These are phyloP conservation scores for Kodamaea fungicola DNA, from an alignment of 1,139 yeast species.

Conservation along the genomic window DNA sequence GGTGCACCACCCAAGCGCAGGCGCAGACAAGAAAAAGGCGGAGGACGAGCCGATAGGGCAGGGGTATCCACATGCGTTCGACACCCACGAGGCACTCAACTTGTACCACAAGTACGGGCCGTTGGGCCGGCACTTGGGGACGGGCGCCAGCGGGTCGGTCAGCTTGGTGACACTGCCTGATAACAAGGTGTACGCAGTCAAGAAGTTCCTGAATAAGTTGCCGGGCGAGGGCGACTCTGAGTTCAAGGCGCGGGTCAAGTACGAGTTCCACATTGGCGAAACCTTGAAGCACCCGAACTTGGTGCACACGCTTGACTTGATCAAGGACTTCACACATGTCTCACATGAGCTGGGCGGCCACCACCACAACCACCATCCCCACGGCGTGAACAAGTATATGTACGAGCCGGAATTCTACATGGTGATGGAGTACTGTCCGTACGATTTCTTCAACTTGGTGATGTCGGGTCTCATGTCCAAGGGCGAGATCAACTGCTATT, in stretches of 20 bases:
- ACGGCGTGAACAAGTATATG: slow-evolving; percentile 14
- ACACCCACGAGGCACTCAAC: slow-evolving; percentile 8
- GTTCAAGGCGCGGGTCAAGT: slow-evolving; percentile 59
- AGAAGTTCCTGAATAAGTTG: slow-evolving; percentile 58
- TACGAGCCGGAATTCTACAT: slow-evolving; percentile 48
- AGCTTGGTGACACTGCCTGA: slow-evolving; percentile 48
- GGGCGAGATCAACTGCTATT: slow-evolving; percentile 62
- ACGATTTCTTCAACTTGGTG: slow-evolving; percentile 72
- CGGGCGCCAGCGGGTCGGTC: slow-evolving; percentile 80
- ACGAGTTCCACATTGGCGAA: slow-evolving; percentile 66
- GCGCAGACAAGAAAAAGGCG: slow-evolving; percentile 10
- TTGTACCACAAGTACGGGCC: slow-evolving; percentile 50
- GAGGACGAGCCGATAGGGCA: slow-evolving; percentile 4
- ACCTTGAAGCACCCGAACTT: slow-evolving; percentile 59
- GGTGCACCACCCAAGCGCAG: slow-evolving; percentile 18
- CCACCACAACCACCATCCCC: slow-evolving; percentile 5
- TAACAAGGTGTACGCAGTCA: slow-evolving; percentile 61
- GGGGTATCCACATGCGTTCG: slow-evolving; percentile 1
- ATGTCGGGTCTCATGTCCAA: slow-evolving; percentile 66
- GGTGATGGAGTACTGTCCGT: slow-evolving; percentile 74
- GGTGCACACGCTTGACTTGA: slow-evolving; percentile 60
- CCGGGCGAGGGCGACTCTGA: slow-evolving; percentile 51
- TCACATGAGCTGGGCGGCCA: background rate
- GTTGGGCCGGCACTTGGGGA: slow-evolving; percentile 57
- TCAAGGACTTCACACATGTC: slow-evolving; percentile 35